Conservation (phyloP, 306 rosid species). For the Boehmeria nivea region DNA sequence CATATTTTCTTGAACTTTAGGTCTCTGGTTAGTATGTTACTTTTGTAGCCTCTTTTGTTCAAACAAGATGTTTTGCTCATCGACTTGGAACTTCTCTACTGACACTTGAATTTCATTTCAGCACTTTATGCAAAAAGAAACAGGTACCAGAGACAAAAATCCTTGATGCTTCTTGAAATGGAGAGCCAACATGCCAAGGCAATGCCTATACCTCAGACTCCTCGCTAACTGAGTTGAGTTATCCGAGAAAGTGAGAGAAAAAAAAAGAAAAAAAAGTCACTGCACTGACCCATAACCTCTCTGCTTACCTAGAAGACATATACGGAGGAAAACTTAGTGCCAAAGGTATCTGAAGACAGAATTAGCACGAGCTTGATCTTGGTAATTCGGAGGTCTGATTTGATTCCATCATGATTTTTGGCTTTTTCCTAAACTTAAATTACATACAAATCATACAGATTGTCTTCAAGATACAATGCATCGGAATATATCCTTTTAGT, state of each 20-base stretch:
- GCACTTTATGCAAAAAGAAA: constrained; percentile 88
- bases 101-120: constrained; percentile 29
- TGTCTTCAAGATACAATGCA: not conserved
- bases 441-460: constrained; percentile 2
- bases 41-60: too few species aligned
- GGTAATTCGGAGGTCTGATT: constrained; percentile 12
- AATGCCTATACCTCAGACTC: constrained; percentile 39
- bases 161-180: constrained; percentile 89
- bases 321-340: constrained; percentile 9
- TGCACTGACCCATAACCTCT: not conserved
- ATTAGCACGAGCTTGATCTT: constrained; percentile 1
- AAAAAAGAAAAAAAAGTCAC: not conserved
- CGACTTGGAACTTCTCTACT: constrained; percentile 15
- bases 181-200: constrained; percentile 97
- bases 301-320: constrained; percentile 14
- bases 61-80: too few species aligned
- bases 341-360: too few species aligned
- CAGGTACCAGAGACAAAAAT: constrained; percentile 82
- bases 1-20: too few species aligned
- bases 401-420: constrained; percentile 12
- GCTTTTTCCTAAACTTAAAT: constrained; percentile 1
- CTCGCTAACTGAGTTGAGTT: constrained; percentile 15
- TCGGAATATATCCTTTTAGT: constrained; percentile 1
- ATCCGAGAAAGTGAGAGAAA: not conserved
- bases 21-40: too few species aligned